A percentile compares a stretch with the other conserved stretches of the same genome.
phyloP scores from a whole-genome alignment of 2,329 filamentous ascomycete genomes.

The Metarhizium guizhouense region DNA sequence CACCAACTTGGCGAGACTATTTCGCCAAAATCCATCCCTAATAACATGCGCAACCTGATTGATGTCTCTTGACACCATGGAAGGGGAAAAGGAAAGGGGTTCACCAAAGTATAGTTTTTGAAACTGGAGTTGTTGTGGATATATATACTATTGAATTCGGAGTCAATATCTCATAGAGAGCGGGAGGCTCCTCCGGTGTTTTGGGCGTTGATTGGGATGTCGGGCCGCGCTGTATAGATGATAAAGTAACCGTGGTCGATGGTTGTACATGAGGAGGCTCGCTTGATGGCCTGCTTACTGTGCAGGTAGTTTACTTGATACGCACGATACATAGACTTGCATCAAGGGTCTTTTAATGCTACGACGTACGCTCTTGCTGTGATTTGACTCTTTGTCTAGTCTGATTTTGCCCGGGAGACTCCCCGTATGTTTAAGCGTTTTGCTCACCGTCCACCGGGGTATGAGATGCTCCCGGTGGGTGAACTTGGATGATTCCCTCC shows the following conservation, averaged over 20 bases:
- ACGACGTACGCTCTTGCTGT: too few species aligned
- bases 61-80: constrained; percentile 11
- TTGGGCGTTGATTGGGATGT: not conserved
- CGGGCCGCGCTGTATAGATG: not conserved
- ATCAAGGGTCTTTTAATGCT: too few species aligned
- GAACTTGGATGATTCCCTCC: too few species aligned
- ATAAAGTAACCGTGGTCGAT: not conserved
- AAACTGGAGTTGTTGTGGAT: not conserved
- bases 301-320: too few species aligned
- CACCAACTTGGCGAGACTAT: constrained; percentile 24
- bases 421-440: fast-evolving
- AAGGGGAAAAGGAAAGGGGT: too few species aligned
- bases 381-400: too few species aligned
- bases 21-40: constrained; percentile 33
- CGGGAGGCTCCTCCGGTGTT: not conserved
- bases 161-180: not conserved
- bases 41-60: constrained; percentile 30
- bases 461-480: too few species aligned
- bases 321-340: too few species aligned
- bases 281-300: too few species aligned
- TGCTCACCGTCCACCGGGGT: too few species aligned
- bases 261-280: not conserved
- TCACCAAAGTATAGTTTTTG: not conserved
- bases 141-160: not conserved
- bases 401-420: too few species aligned